phyloP scores from a whole-genome alignment of 176 grass and related monocot species.

The Triticum dicoccoides region DNA sequence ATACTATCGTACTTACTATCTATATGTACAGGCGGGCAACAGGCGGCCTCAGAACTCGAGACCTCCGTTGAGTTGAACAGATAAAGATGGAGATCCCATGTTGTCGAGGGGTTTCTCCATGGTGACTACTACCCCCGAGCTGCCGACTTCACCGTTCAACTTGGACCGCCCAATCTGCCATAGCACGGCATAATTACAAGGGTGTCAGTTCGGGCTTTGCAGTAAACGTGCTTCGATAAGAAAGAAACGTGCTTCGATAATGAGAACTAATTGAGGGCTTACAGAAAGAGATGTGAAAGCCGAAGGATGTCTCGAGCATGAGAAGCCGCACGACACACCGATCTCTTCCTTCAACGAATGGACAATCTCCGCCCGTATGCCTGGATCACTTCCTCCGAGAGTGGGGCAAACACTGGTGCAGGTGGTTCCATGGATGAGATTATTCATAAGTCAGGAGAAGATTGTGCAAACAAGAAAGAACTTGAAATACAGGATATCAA shows the following conservation, averaged over 20 bases:
- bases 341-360: conserved; percentile 72
- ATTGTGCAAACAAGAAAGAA: not conserved
- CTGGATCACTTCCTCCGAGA: conserved; percentile 83
- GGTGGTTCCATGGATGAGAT: conserved; percentile 6
- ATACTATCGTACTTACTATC: too few relatives aligned
- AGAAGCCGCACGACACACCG: conserved; percentile 68
- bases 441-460: not conserved
- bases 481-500: not conserved
- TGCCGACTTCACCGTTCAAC: conserved; percentile 80
- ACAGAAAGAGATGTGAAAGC: conserved; percentile 82
- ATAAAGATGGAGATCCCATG: conserved; percentile 56
- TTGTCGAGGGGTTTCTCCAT: conserved; percentile 76
- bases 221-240: not conserved
- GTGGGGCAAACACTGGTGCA: conserved; percentile 76
- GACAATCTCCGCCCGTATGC: conserved; percentile 59
- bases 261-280: conserved; percentile 32
- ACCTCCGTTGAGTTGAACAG: conserved; percentile 82
- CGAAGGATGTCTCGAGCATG: conserved; percentile 56
- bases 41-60: conserved; percentile 58
- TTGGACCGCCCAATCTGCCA: conserved; percentile 89
- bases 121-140: conserved; percentile 72
- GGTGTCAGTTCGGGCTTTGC: not conserved
- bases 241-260: not conserved
- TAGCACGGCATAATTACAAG: not conserved
- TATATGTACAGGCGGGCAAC: conserved; percentile 18